Evolutionary conservation across 345 rosid species (phyloP), one percentile per base, ranked within the genome.

Genomic region (Eucalyptus polybractea): DNA sequence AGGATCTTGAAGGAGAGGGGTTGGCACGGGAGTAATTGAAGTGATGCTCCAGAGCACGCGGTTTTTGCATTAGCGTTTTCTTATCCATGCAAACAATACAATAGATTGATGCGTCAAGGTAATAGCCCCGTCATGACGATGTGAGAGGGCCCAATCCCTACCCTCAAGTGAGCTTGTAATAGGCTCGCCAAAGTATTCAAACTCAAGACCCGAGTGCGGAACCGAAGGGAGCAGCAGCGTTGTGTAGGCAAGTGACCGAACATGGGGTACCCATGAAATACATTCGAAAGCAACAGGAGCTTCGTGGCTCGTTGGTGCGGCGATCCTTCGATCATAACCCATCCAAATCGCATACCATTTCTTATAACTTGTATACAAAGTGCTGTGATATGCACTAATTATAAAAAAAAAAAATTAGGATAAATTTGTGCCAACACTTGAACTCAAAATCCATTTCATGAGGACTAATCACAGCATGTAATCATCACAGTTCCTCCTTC

Each of bases 371-470:
- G 0, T 21, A 6, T 40, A 10, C 47, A 76, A 76, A 19, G 83
- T 37, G 83, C 4, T 11, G 13, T 17, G 13, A 33, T 19, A 19
- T 12, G 3, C 81, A 3, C 25, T 6, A 33, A 33, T 3, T 19
- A 5, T 8, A 8, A 33, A 33, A 19, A 42, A 40, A 42, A 6
- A 33, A 33, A 33, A 10, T 76, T 0, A 21, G 27, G 29, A 21
- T 40, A 37, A 76, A 37, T 76, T 22, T 37, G 13, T 11, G 4
- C 2, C 0, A 3, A 4, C 5, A 2, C 27, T 10, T 9, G 0
- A 3, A 6, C 16, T 10, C 15, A 11, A 76, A 69, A 10, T 72
- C 27, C 27, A 76, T 37, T 10, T 21, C 13, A 3, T 21, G 83
- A 21, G 2, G 27, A 19, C 2, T 10, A 40, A 9, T 72, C 4